Percentiles rank a stretch among this genome's conserved stretches.
phyloP scores from a whole-genome alignment of 1,284 basidiomycete species.

The Malassezia nana region DNA sequence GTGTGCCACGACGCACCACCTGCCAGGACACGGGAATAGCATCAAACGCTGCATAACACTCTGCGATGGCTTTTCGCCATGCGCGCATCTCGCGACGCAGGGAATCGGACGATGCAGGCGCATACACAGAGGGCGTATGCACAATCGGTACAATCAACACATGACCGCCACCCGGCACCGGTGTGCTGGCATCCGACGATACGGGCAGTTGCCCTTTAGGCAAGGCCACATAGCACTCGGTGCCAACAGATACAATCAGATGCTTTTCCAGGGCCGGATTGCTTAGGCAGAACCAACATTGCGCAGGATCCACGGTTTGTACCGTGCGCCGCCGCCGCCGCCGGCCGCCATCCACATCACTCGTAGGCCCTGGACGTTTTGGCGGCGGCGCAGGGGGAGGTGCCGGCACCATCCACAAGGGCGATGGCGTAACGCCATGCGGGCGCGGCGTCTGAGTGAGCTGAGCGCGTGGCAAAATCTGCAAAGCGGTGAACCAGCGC shows the following conservation, averaged over 20 bases:
- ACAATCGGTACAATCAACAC: conserved; percentile 35
- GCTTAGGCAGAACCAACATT: conserved; percentile 47
- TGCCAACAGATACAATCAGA: conserved; percentile 33
- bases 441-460: neutral
- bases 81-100: conserved; percentile 21
- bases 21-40: conserved; percentile 21
- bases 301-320: conserved; percentile 33
- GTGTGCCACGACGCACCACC: conserved; percentile 22
- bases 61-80: conserved; percentile 16
- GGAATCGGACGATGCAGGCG: conserved; percentile 3
- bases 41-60: conserved; percentile 18
- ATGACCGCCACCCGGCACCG: conserved; percentile 35
- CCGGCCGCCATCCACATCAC: neutral
- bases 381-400: neutral
- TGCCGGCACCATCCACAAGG: conserved; percentile 3
- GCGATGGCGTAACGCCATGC: conserved; percentile 21
- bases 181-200: conserved; percentile 10
- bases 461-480: neutral
- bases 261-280: conserved; percentile 37
- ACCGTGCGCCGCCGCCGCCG: conserved; percentile 2
- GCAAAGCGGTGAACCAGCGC: conserved; percentile 42
- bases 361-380: neutral
- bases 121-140: conserved; percentile 19
- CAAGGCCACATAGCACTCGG: conserved; percentile 35
- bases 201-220: conserved; percentile 38